Percentiles rank a stretch among this genome's conserved stretches.
phyloP scores from a whole-genome alignment of 805 yeast genomes.

The Clavispora carvajalis region DNA sequence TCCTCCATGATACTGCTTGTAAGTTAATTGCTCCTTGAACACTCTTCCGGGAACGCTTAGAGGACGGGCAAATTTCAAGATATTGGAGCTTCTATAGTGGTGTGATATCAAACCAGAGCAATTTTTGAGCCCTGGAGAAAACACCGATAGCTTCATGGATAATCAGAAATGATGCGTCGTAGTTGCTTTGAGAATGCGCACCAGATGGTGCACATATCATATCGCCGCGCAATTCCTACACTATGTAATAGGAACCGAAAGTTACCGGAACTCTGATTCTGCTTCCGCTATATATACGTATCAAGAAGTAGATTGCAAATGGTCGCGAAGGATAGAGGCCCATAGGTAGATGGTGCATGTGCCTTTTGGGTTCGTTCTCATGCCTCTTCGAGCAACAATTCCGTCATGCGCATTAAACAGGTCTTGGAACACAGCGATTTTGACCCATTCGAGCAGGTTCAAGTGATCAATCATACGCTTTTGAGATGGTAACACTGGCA shows the following conservation, averaged over 20 bases:
- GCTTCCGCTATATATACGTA: too few relatives aligned
- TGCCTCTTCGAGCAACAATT: slow-evolving; percentile 73
- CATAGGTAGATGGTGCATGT: slow-evolving; percentile 49
- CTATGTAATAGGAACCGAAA: too few relatives aligned
- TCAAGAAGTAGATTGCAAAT: slow-evolving; percentile 15
- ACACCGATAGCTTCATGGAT: background rate
- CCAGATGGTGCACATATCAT: background rate
- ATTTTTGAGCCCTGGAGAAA: background rate
- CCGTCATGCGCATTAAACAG: slow-evolving; percentile 82
- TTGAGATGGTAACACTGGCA: slow-evolving; percentile 37
- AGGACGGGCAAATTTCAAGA: background rate
- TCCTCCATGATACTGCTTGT: background rate
- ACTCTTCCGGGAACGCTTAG: background rate
- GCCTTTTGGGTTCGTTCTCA: slow-evolving; percentile 45
- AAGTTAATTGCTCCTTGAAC: background rate
- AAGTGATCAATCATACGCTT: slow-evolving; percentile 45
- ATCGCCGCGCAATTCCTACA: too few relatives aligned
- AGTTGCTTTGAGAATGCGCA: background rate
- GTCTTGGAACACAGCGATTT: slow-evolving; percentile 67
- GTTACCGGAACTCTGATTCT: too few relatives aligned
- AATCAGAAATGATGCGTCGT: background rate
- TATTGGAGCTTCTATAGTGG: background rate
- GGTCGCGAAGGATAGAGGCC: slow-evolving; percentile 35
- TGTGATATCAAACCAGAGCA: background rate
- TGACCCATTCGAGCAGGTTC: slow-evolving; percentile 67